Evolutionary conservation across 2,329 filamentous ascomycete species (phyloP).

Genomic region (Diaporthe helianthi): DNA sequence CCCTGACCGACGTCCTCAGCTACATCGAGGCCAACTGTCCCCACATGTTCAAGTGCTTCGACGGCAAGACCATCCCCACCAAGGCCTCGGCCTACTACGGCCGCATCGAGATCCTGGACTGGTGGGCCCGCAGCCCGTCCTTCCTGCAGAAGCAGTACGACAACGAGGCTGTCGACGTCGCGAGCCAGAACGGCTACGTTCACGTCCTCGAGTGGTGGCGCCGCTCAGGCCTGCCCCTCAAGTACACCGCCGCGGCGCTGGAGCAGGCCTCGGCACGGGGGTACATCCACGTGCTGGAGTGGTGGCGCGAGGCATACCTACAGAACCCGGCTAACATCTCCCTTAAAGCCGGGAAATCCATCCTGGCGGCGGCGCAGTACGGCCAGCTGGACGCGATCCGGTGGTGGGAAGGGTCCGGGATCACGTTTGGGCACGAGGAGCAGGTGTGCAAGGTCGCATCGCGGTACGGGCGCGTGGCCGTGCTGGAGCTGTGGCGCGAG

Average conservation of each 20-base stretch:
- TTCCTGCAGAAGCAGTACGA: conserved; percentile 89
- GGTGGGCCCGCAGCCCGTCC: conserved; percentile 85
- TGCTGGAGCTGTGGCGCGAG: conserved; percentile 83
- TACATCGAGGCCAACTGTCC: conserved; percentile 68
- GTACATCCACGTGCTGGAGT: conserved; percentile 85
- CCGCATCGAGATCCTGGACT: conserved; percentile 83
- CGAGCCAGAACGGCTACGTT: conserved; percentile 84
- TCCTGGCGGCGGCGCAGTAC: conserved; percentile 83
- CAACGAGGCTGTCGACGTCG: conserved; percentile 83
- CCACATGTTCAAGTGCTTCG: conserved; percentile 85
- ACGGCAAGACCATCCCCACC: conserved; percentile 83
- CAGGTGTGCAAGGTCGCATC: conserved; percentile 84
- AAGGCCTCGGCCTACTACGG: conserved; percentile 90
- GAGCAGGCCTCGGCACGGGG: conserved; percentile 88
- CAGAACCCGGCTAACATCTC: conserved; percentile 61
- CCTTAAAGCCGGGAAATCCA: conserved; percentile 83
- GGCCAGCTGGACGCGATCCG: conserved; percentile 78
- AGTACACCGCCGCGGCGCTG: conserved; percentile 85
- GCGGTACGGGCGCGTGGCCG: conserved; percentile 82
- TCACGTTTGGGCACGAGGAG: conserved; percentile 81
- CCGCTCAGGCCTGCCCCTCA: conserved; percentile 76
- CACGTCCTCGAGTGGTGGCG: conserved; percentile 90
- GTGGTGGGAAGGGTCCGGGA: conserved; percentile 87
- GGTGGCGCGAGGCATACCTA: conserved; percentile 81
- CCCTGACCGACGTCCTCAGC: conserved; percentile 77